phyloP scores from a whole-genome alignment of 176 grass and related monocot genomes.

The Zoysia japonica region DNA sequence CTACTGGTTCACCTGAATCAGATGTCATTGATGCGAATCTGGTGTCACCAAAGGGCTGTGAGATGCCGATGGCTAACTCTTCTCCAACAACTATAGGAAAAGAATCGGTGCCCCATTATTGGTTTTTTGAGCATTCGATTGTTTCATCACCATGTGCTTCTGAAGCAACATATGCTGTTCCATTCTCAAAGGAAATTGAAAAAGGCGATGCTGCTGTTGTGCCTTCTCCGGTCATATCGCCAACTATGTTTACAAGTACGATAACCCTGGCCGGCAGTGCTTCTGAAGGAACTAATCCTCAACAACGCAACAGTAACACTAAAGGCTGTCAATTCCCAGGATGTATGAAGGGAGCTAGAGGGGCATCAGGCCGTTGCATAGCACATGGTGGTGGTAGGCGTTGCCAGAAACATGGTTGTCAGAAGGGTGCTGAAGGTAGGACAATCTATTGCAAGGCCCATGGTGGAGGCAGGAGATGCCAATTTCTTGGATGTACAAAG shows the following conservation, averaged over 20 bases:
- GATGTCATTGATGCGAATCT: slow-evolving; percentile 43
- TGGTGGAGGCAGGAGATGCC: slow-evolving; percentile 81
- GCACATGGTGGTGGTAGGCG: slow-evolving; percentile 86
- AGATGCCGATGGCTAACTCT: slow-evolving; percentile 20
- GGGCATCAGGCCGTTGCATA: slow-evolving; percentile 86
- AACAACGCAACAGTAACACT: slow-evolving; percentile 37
- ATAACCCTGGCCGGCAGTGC: slow-evolving; percentile 53
- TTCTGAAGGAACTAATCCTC: slow-evolving; percentile 50
- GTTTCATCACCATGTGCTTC: slow-evolving; percentile 43
- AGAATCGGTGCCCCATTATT: slow-evolving; percentile 45
- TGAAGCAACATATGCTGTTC: slow-evolving; percentile 44
- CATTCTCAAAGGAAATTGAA: slow-evolving; percentile 33
- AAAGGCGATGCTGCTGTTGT: slow-evolving; percentile 37
- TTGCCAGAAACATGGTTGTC: slow-evolving; percentile 78
- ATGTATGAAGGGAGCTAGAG: slow-evolving; percentile 87
- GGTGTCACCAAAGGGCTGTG: slow-evolving; percentile 31
- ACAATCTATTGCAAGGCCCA: slow-evolving; percentile 98
- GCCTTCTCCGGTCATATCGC: slow-evolving; percentile 43
- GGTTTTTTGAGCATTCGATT: slow-evolving; percentile 49
- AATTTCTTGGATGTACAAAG: slow-evolving; percentile 84
- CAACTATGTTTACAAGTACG: slow-evolving; percentile 50
- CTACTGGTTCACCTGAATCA: slow-evolving; percentile 65
- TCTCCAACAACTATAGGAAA: slow-evolving; percentile 31
- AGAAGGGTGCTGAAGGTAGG: slow-evolving; percentile 91
- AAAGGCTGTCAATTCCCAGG: slow-evolving; percentile 80